A percentile compares a stretch with the other conserved stretches of the same genome.
Conservation (phyloP, 1,284 basidiomycete species). For the Trichosporon sp. region DNA sequence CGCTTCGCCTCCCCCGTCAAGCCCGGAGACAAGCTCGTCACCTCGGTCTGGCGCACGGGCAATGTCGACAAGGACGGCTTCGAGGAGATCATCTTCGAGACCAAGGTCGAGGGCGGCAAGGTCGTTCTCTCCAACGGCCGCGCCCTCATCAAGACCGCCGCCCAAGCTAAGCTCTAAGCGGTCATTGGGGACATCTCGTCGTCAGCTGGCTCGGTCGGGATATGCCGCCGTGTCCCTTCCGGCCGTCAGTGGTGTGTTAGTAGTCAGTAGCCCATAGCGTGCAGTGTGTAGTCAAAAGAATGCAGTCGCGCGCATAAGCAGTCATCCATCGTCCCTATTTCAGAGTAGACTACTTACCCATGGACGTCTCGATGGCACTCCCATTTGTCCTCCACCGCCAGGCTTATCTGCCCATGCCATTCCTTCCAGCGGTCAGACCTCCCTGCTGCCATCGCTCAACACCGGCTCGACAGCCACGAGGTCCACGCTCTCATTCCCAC, state of each 20-base stretch:
- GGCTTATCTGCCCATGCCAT: too few species aligned
- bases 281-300: not conserved
- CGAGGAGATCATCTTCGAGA: constrained; percentile 32
- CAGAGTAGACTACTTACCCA: too few species aligned
- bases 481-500: too few species aligned
- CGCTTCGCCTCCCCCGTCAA: constrained; percentile 32
- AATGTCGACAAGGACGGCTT: constrained; percentile 32
- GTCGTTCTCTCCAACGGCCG: constrained; percentile 31
- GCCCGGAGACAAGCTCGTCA: constrained; percentile 33
- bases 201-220: too few species aligned
- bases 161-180: constrained; percentile 29
- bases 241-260: not conserved
- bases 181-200: too few species aligned
- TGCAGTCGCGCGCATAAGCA: not conserved
- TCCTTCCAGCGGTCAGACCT: too few species aligned
- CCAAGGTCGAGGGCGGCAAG: constrained; percentile 30
- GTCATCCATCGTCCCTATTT: not conserved
- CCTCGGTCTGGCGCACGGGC: constrained; percentile 28
- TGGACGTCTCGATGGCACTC: too few species aligned
- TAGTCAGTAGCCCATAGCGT: not conserved
- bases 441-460: too few species aligned
- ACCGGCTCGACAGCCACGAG: too few species aligned
- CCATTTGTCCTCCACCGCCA: too few species aligned
- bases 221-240: too few species aligned
- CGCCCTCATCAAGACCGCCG: constrained; percentile 27